Evolutionary conservation across 306 rosid genomes (phyloP).

Genomic region (Vachellia collinsii): DNA sequence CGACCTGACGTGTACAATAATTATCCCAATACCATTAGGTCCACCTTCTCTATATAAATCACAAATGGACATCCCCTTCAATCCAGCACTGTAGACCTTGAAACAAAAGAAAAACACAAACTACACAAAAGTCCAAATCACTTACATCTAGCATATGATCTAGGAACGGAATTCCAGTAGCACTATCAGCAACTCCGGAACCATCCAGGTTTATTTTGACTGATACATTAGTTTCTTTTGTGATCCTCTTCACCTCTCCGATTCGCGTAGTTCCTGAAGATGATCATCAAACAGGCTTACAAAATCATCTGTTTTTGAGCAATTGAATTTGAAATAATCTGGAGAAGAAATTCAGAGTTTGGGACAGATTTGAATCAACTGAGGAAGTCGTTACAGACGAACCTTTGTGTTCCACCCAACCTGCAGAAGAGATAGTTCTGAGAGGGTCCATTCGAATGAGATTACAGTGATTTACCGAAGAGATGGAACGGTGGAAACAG

Average conservation of each 20-base stretch:
- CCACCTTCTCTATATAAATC: not conserved
- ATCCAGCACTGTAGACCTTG: not conserved
- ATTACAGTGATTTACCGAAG: slow-evolving; percentile 27
- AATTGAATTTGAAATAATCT: not conserved
- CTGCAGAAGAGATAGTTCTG: slow-evolving; percentile 42
- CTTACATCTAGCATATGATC: slow-evolving; percentile 98
- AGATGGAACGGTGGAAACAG: slow-evolving; percentile 16
- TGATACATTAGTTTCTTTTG: slow-evolving; percentile 69
- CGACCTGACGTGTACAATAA: no score
- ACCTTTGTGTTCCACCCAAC: slow-evolving; percentile 46
- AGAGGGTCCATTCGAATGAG: not conserved
- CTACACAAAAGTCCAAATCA: slow-evolving; percentile 27
- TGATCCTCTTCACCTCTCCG: slow-evolving; percentile 85
- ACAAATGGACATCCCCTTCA: slow-evolving; percentile 12
- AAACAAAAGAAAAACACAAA: slow-evolving; percentile 11
- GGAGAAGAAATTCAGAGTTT: not conserved
- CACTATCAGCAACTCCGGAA: slow-evolving; percentile 69
- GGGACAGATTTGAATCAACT: slow-evolving; percentile 44
- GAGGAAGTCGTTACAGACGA: slow-evolving; percentile 46
- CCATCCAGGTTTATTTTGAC: slow-evolving; percentile 67
- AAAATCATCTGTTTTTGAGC: not conserved
- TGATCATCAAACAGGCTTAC: slow-evolving; percentile 15
- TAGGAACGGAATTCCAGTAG: slow-evolving; percentile 93
- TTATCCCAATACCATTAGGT: not conserved
- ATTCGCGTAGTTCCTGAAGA: slow-evolving; percentile 67